Conservation (phyloP, 177 flowering plant genomes). For the Vitis hybrid region DNA sequence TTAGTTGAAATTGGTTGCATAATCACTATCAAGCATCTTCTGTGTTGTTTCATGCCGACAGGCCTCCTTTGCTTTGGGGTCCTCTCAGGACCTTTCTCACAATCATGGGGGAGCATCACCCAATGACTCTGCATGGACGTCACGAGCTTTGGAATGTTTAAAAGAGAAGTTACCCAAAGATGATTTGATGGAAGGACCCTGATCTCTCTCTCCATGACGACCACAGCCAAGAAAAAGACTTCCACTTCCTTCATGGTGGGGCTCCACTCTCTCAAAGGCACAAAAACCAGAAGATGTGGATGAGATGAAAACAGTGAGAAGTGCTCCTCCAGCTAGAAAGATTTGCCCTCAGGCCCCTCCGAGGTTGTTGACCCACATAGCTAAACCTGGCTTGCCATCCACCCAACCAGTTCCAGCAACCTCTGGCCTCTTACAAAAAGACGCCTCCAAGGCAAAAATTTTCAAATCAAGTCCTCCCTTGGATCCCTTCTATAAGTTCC, state of each 20-base stretch:
- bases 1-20: constrained; percentile 16
- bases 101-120: constrained; percentile 35
- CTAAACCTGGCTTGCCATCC: not conserved
- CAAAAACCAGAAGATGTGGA: constrained; percentile 20
- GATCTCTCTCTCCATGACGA: constrained; percentile 27
- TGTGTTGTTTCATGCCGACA: constrained; percentile 32
- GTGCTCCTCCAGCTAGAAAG: constrained; percentile 33
- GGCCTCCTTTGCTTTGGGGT: constrained; percentile 24
- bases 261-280: constrained; percentile 22
- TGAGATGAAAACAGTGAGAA: constrained; percentile 10
- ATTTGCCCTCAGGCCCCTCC: constrained; percentile 9
- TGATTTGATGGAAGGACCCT: constrained; percentile 34
- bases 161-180: constrained; percentile 48
- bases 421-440: constrained; percentile 11
- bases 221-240: constrained; percentile 50
- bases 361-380: constrained; percentile 24
- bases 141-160: constrained; percentile 41
- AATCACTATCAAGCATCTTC: constrained; percentile 25
- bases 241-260: constrained; percentile 66
- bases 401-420: constrained; percentile 8
- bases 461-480: constrained; percentile 23
- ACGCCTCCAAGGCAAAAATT: constrained; percentile 10
- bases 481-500: constrained; percentile 20
- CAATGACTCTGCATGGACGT: constrained; percentile 26
- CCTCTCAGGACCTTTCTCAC: constrained; percentile 31